Evolutionary conservation across 179 eudicot species (phyloP).

Genomic region (Silene vulgaris): DNA sequence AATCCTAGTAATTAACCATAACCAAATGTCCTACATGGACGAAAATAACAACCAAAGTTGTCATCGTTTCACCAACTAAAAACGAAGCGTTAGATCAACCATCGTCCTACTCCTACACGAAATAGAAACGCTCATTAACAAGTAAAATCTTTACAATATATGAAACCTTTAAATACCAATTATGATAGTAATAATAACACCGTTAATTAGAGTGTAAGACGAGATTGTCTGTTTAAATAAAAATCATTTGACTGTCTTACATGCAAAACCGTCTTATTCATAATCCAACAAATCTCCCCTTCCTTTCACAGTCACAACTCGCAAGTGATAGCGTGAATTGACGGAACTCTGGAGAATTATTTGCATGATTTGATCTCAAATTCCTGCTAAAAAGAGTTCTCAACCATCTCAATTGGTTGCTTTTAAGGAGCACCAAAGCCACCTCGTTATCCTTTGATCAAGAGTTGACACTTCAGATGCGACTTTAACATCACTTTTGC

Average conservation of each 20-base stretch:
- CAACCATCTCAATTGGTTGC: slow-evolving; percentile 5
- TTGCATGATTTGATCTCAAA: neutral
- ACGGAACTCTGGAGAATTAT: slow-evolving; percentile 9
- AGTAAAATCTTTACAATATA: too few relatives aligned
- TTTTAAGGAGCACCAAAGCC: slow-evolving; percentile 8
- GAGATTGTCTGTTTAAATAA: too few relatives aligned
- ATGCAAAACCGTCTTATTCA: neutral
- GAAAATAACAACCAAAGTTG: neutral
- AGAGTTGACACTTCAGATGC: neutral
- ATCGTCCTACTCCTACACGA: too few relatives aligned
- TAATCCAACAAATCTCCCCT: neutral
- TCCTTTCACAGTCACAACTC: slow-evolving; percentile 1
- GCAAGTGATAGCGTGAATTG: slow-evolving; percentile 12
- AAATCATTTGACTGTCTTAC: too few relatives aligned
- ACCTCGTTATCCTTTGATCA: neutral
- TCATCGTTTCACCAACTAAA: neutral
- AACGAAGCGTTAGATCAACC: too few relatives aligned
- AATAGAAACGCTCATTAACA: too few relatives aligned
- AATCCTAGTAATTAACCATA: neutral
- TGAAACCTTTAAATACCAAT: too few relatives aligned
- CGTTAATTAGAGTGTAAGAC: too few relatives aligned
- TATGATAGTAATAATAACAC: too few relatives aligned
- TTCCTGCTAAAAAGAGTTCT: slow-evolving; percentile 16
- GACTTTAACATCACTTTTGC: neutral
- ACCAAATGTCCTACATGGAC: neutral